Evolutionary conservation across 371 early-diverging fungal genomes (phyloP), one percentile per base, ranked within the genome.

Genomic region (Chytridium lagenaria): DNA sequence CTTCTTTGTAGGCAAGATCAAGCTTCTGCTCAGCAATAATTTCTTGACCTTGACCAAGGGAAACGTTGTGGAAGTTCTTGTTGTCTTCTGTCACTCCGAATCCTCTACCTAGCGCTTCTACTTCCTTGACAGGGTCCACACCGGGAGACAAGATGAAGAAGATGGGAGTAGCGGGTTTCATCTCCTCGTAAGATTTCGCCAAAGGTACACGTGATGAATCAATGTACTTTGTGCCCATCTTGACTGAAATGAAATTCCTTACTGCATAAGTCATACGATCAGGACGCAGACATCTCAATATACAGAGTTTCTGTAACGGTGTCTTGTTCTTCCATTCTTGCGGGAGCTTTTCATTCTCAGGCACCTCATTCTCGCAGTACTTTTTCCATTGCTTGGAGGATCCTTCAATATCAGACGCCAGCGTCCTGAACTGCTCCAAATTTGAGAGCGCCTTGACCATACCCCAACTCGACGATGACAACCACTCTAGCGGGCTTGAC

Each of bases 321-420:
- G 78, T 84, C 80, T 88, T 89, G 79, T 86, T 88, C 79, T 89
- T 89, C 89, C 89, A 89, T 69, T 89, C 89, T 68, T 87, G 87
- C 2, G 89, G 89, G 44, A 89, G 78, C 76, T 89, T 89, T 72
- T 89, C 89, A 65, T 80, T 88, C 69, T 89, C 89, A 1, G 89
- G 89, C 49, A 78, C 80, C 70, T 89, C 89, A 65, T 83, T 77
- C 72, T 89, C 89, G 74, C 87, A 89, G 72, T 87, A 89, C 77
- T 89, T 89, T 66, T 86, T 86, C 89, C 89, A 89, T 67, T 87
- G 88, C 73, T 89, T 89, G 15, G 86, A 74, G 1, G 84, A 81
- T 10, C 87, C 86, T 72, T 89, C 89, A 59, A 89, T 88, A 67
- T 89, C 89, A 34, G 84, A 85, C 7, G 86, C 79, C 40, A 89